Evolutionary conservation across 2,329 filamentous ascomycete species (phyloP), one percentile per base, ranked within the genome.

Genomic region (Neofusicoccum laricinum): DNA sequence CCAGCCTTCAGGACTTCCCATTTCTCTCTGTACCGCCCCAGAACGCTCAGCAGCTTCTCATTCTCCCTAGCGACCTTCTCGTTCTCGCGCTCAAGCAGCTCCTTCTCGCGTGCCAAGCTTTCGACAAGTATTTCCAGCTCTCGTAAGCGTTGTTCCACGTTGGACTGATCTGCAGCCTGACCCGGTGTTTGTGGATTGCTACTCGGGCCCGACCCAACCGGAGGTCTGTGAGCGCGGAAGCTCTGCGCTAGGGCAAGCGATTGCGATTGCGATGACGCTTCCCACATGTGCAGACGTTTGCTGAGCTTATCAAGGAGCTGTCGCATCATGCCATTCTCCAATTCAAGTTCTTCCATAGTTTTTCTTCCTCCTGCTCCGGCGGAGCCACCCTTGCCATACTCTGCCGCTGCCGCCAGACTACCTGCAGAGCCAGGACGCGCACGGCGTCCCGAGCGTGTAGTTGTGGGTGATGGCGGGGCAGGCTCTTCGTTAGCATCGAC

Each of bases 201-300:
- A 25, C 51, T 41, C 49, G 49, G 48, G 66, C 30, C 63, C 48
- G n/a, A 63, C 45, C 72, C 67, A 59, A 68, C 71, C 15, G 59
- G 49, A 36, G 51, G 55, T 45, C 69, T 66, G 40, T 74, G 69
- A 11, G 65, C 81, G 78, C 68, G 82, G 79, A 70, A 88, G 69
- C 92, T 96, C 75, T 97, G 92, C 14, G 93, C 91, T 38, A 98
- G 84, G 2, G 92, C 92, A 78, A 93, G 86, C 61, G 90, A 91
- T 41, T 90, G 93, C 67, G 89, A 92, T 77, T 98, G 95, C 0
- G 93, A 92, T 70, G 92, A 93, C 43, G 92, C 89, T 77, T 99
- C 94, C 79, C 97, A 99, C 67, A 93, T 90, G 71, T 95, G 91
- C n/a, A 99, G 85, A 0, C 94, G 87, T 70, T 90, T 91, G 67